Percentiles rank a stretch among this genome's conserved stretches.
Conservation (phyloP, 192 early-diverging fungal species). For the Piromyces finnis region DNA sequence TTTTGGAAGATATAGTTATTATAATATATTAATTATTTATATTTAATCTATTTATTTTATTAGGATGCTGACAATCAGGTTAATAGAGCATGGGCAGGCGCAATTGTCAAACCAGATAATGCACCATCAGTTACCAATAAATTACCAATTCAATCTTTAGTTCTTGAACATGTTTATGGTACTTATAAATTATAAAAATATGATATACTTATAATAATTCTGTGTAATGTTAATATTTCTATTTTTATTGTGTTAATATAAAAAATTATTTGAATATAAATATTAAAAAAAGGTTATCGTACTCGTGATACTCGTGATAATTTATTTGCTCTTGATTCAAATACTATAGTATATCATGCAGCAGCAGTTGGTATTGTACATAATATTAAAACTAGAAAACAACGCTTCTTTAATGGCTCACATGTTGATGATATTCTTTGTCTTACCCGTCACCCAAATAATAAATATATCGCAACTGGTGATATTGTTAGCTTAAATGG, state of each 20-base stretch:
- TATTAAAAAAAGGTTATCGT: background rate
- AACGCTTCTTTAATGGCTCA: background rate
- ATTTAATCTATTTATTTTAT: no score
- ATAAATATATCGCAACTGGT: background rate
- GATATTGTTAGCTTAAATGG: background rate
- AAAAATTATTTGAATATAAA: no score
- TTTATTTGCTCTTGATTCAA: background rate
- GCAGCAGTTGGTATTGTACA: background rate
- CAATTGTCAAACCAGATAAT: background rate
- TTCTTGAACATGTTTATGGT: background rate
- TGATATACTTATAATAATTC: no score
- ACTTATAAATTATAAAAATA: no score
- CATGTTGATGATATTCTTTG: background rate
- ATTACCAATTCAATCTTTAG: background rate
- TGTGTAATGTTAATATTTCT: no score
- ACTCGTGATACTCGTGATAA: background rate
- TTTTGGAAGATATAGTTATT: no score
- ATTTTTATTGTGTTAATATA: no score
- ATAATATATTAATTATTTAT: no score
- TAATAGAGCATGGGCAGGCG: background rate
- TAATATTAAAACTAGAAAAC: background rate
- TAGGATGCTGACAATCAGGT: background rate
- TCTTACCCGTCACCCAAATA: background rate
- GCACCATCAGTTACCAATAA: background rate
- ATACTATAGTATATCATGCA: background rate